Evolutionary conservation across 768 basidiomycete species (phyloP), one percentile per base, ranked within the genome.

Genomic region (Tulasnella calospora): DNA sequence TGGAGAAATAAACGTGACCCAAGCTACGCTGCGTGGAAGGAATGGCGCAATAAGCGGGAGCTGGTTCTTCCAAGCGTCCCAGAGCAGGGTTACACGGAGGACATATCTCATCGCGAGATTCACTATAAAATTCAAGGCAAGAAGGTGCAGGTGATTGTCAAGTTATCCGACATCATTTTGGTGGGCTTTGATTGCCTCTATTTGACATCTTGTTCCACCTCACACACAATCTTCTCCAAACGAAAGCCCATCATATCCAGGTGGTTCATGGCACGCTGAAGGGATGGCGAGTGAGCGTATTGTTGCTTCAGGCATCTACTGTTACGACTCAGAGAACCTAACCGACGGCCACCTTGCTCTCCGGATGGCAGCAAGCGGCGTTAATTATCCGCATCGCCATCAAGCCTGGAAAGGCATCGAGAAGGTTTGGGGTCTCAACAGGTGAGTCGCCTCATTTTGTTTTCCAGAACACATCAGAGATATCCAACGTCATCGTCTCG

Each of bases 361-460:
- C 80, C 83, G 86, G 2, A 81, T 0, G 55, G 83, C 61, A 5
- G 70, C 79, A 69, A 0, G 51, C 76, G 15, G 79, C 21, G 80
- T 83, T 55, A 74, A 82, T 41, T 81, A 82, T 61, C 30, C 79
- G 3, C 15, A 83, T 27, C 46, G 61, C 23, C 55, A 77, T 33
- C 23, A 47, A 10, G 81, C 84, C 57, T 80, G 80, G 0, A 61
- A 12, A 78, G 85, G 36, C 84, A 83, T 76, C 84, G 84, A 40
- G 10, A 76, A 81, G n/a, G 87, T 87, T 0, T 89, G 88, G 88
- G 89, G 88, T 19, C 80, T 90, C 7, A 10, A 9, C 30, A 3
- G n/a, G 77, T 78, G 10, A 10, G 71, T 33, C 71, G 23, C 27
- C 27, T 15, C 27, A 19, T 72, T 40, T 33, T 13, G 36, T 41